Evolutionary conservation across 257 asterid genomes (phyloP), one percentile per base, ranked within the genome.

Genomic region (Coffea canephora): DNA sequence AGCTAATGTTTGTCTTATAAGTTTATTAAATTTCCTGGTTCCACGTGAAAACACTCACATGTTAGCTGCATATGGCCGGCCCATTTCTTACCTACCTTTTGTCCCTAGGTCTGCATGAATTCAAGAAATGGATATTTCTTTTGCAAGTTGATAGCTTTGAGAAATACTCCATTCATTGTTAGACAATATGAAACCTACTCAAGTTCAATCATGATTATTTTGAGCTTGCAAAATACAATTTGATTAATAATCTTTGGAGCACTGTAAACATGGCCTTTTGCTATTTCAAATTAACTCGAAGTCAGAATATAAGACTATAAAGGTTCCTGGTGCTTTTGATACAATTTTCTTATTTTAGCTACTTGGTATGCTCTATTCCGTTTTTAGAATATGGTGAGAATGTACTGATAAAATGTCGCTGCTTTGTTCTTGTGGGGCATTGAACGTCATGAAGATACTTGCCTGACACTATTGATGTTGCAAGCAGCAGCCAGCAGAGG

Each of bases 401-500:
- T 69, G 54, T 69, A 46, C 72, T 69, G 61, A 31, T 54, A 31
- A 36, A 6, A 1, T 50, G 66, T 14, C 19, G 23, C 11, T 3
- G 41, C 36, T 46, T 74, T 74, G 45, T 14, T 34, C 31, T 68
- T 62, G 59, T 50, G 64, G 74, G 49, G 49, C 14, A 12, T 82
- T 78, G 14, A 77, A 76, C 73, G 83, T 48, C 75, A 43, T 72
- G 67, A 36, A 95, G 98, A 85, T 95, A 95, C 87, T 79, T 93
- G 94, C 98, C 98, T 14, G 98, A 95, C 84, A 93, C 98, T 45
- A 91, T 95, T 67, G 98, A 95, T 39, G 97, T 95, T 45, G 96
- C 82, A 25, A 83, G 89, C 89, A 85, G 91, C 93, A 81, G 78
- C 77, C 96, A 89, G 83, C 97, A 80, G 82, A 88, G 97, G 82